phyloP scores from a whole-genome alignment of 192 early-diverging fungal genomes.

The Podila epigama region DNA sequence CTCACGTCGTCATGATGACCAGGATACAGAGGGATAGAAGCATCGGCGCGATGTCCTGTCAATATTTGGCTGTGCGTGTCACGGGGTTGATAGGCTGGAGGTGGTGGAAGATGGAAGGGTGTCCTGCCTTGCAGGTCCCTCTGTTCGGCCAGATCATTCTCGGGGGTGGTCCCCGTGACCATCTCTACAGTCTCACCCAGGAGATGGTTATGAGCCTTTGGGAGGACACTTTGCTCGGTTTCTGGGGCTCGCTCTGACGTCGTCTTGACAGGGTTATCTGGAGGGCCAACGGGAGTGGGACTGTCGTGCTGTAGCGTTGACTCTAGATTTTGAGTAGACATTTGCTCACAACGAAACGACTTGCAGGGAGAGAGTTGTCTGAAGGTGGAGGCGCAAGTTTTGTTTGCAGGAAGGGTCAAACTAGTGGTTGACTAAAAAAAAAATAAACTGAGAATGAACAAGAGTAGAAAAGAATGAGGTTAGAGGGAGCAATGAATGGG shows the following conservation, averaged over 20 bases:
- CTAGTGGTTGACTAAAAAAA: no score
- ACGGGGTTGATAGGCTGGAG: neutral
- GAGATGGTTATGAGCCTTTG: no score
- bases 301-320: neutral
- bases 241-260: neutral
- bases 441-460: no score
- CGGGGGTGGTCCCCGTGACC: no score
- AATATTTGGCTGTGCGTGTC: neutral
- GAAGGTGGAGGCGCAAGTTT: neutral
- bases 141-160: no score
- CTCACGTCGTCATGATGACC: neutral
- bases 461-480: no score
- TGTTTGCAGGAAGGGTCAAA: neutral
- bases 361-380: neutral
- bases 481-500: no score
- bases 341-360: neutral
- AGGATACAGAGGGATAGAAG: neutral
- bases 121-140: no score
- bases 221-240: neutral
- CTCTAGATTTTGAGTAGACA: constrained; percentile 1
- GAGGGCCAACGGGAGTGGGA: neutral
- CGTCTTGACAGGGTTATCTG: neutral
- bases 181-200: no score
- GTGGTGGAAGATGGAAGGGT: neutral
- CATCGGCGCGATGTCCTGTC: neutral